Percentiles rank a stretch among this genome's conserved stretches.
Conservation (phyloP, 768 basidiomycete species). For the Psilocybe cubensis region DNA sequence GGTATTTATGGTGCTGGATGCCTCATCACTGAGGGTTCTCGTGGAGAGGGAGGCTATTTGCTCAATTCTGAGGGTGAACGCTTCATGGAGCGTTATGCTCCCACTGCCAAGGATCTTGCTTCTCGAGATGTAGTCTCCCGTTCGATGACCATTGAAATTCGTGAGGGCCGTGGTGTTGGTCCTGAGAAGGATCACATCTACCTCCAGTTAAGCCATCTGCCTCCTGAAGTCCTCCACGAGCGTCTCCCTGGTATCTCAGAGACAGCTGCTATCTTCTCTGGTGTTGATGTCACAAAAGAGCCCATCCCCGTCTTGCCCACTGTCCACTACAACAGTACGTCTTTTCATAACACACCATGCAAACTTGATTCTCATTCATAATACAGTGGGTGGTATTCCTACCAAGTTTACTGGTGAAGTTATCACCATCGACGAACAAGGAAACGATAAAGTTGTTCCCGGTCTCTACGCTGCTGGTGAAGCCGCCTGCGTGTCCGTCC, state of each 20-base stretch:
- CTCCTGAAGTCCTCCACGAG: slow-evolving; percentile 93
- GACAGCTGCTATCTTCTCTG: slow-evolving; percentile 98
- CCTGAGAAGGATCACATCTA: slow-evolving; percentile 98
- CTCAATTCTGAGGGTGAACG: slow-evolving; percentile 98
- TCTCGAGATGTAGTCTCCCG: slow-evolving; percentile 99
- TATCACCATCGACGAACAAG: slow-evolving; percentile 83
- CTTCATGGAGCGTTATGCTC: slow-evolving; percentile 99
- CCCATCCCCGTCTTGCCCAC: slow-evolving; percentile 98
- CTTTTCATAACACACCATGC: not conserved
- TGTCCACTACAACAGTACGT: slow-evolving; percentile 97
- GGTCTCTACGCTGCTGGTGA: slow-evolving; percentile 99
- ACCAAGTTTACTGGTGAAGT: slow-evolving; percentile 99
- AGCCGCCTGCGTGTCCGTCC: slow-evolving; percentile 98
- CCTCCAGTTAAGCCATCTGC: slow-evolving; percentile 96
- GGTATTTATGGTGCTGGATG: slow-evolving; percentile 99
- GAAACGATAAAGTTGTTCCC: slow-evolving; percentile 93
- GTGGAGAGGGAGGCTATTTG: slow-evolving; percentile 98
- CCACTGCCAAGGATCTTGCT: slow-evolving; percentile 98
- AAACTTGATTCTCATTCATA: slow-evolving; percentile 4
- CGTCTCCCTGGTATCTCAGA: slow-evolving; percentile 99
- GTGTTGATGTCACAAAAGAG: slow-evolving; percentile 99
- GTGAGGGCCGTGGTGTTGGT: slow-evolving; percentile 98
- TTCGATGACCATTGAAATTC: slow-evolving; percentile 98
- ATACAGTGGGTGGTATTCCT: slow-evolving; percentile 96
- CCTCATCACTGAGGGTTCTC: slow-evolving; percentile 98